Evolutionary conservation across 805 yeast genomes (phyloP).

Genomic region (Kluyveromyces siamensis): DNA sequence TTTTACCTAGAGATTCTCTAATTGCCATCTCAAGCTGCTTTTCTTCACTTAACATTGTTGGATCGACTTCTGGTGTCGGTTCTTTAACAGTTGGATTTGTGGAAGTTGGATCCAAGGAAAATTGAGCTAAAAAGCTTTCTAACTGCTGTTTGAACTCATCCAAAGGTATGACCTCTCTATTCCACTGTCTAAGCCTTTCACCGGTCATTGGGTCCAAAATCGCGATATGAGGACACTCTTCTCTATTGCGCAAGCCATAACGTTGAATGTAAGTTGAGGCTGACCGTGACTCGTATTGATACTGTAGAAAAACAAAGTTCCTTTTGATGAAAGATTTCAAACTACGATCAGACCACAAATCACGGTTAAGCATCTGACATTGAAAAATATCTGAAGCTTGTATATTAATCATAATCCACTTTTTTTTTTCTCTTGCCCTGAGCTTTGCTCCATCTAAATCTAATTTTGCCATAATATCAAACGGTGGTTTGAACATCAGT

Average conservation of each 20-base stretch:
- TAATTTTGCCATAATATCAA: conserved; percentile 66
- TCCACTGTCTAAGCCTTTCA: conserved; percentile 75
- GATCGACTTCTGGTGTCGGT: conserved; percentile 48
- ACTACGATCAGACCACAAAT: conserved; percentile 71
- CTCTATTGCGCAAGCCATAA: conserved; percentile 49
- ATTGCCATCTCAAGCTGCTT: conserved; percentile 75
- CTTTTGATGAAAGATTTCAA: conserved; percentile 57
- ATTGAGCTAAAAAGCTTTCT: conserved; percentile 55
- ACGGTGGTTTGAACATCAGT: conserved; percentile 83
- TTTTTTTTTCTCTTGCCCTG: conserved; percentile 49
- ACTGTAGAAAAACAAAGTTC: conserved; percentile 78
- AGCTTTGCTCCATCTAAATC: conserved; percentile 66
- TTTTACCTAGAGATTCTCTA: conserved; percentile 49
- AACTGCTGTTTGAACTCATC: conserved; percentile 59
- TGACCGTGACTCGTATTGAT: conserved; percentile 64
- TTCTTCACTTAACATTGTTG: conserved; percentile 64
- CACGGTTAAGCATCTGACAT: conserved; percentile 87
- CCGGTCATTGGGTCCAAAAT: conserved; percentile 94
- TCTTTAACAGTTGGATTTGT: conserved; percentile 60
- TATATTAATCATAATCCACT: conserved; percentile 82
- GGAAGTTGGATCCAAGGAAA: conserved; percentile 53
- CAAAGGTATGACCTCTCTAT: conserved; percentile 49
- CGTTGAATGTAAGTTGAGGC: conserved; percentile 66
- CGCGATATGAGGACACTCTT: conserved; percentile 73
- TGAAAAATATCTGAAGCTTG: conserved; percentile 80